Evolutionary conservation across 2,329 filamentous ascomycete genomes (phyloP), one percentile per base, ranked within the genome.

Genomic region (Exophiala viscosa): DNA sequence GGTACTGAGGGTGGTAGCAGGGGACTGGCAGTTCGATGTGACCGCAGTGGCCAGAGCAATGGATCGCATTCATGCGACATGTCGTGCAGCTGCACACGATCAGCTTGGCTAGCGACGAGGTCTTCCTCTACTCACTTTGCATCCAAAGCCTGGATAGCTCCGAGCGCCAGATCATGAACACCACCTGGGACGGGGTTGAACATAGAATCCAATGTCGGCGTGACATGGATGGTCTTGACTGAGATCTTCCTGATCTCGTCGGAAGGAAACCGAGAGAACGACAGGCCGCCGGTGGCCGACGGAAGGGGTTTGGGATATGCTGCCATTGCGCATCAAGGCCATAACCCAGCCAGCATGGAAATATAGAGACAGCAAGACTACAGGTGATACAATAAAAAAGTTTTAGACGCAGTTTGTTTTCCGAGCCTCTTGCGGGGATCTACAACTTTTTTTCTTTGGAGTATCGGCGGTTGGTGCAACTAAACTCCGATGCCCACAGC

Each of bases 1-100:
- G 87, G 66, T 96, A 97, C 1, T 90, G 87, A n/a, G 92, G 89
- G 70, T 99, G 92, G 69, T 97, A 99, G 47, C 96, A 88, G 42
- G 88, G 89, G 10, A 91, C 86, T 11, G 93, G 91, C 10, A 99
- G 84, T 64, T 96, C 90, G 69, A 99, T 95, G 67, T 99, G 93
- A 48, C 93, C 95, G 54, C 87, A 82, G 74, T 99, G 95, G 52
- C 95, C 95, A 5, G 92, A 90, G 69, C 95, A 99, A 63, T 82
- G 82, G 66, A 84, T 81, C 57, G 85, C 85, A 65, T 85, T 87
- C 61, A 95, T 80, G 62, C 92, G 89, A 74, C 93, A 99, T 69
- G 93, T 99, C 64, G 90, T 81, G 74, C 93, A 99, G 67, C 90
- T 95, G 33, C 38, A 18, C 35, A 40, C 18, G 43, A 43, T 56